Percentiles rank a stretch among this genome's conserved stretches.
phyloP scores from a whole-genome alignment of 2,329 filamentous ascomycete species.

The Colletotrichum tanaceti region DNA sequence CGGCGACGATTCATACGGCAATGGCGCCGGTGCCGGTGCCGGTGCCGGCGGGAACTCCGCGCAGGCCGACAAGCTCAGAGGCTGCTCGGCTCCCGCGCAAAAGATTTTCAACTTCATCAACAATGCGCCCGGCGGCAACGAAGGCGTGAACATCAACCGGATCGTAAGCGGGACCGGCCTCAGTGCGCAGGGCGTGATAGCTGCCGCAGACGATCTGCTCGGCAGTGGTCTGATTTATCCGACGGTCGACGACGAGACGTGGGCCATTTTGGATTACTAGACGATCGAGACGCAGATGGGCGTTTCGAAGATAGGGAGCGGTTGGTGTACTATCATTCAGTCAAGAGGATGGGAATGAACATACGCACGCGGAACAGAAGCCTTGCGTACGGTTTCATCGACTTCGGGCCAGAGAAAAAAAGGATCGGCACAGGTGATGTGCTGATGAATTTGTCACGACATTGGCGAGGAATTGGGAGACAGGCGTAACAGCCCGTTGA shows the following conservation, averaged over 20 bases:
- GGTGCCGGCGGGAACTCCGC: slow-evolving; percentile 49
- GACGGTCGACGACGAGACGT: slow-evolving; percentile 93
- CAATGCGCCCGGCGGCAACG: slow-evolving; percentile 76
- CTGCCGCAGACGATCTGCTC: slow-evolving; percentile 84
- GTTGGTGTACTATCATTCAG: too few species aligned
- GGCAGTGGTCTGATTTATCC: slow-evolving; percentile 83
- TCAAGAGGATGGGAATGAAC: background rate
- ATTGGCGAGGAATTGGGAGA: background rate
- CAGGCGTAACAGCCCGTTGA: background rate
- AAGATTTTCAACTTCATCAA: slow-evolving; percentile 79
- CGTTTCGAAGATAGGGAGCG: background rate
- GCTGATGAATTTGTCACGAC: slow-evolving; percentile 8
- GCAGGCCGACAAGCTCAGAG: slow-evolving; percentile 53
- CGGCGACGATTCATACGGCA: slow-evolving; percentile 55
- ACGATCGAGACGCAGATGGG: background rate
- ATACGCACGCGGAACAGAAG: background rate
- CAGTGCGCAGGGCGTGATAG: slow-evolving; percentile 75
- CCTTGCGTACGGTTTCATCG: background rate
- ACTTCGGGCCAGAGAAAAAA: background rate
- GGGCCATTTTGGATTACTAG: slow-evolving; percentile 81
- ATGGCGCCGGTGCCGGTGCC: slow-evolving; percentile 53
- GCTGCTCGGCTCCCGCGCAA: slow-evolving; percentile 68
- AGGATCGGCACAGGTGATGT: background rate
- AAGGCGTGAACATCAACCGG: slow-evolving; percentile 84
- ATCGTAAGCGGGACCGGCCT: slow-evolving; percentile 76